A percentile compares a stretch with the other conserved stretches of the same genome.
Evolutionary conservation across 495 filamentous ascomycete species (phyloP).

Genomic region (Beverwykella pulmonaria): DNA sequence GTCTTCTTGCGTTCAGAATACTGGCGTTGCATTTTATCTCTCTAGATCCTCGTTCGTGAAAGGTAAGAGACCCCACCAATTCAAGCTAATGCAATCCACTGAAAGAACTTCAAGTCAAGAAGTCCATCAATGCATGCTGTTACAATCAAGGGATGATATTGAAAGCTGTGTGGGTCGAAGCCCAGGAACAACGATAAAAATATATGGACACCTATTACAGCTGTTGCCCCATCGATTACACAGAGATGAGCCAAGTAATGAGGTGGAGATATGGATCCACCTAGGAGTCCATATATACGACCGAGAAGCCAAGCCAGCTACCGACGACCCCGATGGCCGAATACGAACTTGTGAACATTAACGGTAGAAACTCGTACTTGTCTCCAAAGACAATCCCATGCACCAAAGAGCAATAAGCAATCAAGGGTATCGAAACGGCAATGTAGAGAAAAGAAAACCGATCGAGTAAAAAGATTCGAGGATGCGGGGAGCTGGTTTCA

Average conservation of each 20-base stretch:
- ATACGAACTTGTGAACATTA: slow-evolving; percentile 98
- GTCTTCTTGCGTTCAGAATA: too few species aligned
- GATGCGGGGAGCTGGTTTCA: slow-evolving; percentile 55
- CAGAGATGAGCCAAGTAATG: background rate
- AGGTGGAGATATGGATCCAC: background rate
- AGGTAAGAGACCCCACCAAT: too few species aligned
- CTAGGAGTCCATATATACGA: slow-evolving; percentile 71
- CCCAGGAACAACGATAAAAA: too few species aligned
- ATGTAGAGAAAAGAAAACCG: slow-evolving; percentile 88
- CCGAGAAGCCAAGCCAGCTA: slow-evolving; percentile 94
- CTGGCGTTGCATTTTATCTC: too few species aligned
- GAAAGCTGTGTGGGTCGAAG: background rate
- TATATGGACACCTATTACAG: too few species aligned
- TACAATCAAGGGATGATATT: background rate
- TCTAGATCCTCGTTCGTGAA: too few species aligned
- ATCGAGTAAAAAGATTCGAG: slow-evolving; percentile 84
- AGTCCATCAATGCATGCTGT: background rate
- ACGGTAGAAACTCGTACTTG: slow-evolving; percentile 82
- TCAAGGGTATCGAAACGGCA: slow-evolving; percentile 81
- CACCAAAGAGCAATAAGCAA: slow-evolving; percentile 82
- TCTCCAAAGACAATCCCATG: slow-evolving; percentile 83
- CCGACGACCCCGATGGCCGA: slow-evolving; percentile 92
- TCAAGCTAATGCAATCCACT: too few species aligned
- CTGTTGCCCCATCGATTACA: too few species aligned
- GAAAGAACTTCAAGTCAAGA: background rate